Percentiles rank a stretch among this genome's conserved stretches.
These are phyloP conservation scores for Solanum etuberosum DNA, from an alignment of 257 asterid genomes.

Conservation along the genomic window DNA sequence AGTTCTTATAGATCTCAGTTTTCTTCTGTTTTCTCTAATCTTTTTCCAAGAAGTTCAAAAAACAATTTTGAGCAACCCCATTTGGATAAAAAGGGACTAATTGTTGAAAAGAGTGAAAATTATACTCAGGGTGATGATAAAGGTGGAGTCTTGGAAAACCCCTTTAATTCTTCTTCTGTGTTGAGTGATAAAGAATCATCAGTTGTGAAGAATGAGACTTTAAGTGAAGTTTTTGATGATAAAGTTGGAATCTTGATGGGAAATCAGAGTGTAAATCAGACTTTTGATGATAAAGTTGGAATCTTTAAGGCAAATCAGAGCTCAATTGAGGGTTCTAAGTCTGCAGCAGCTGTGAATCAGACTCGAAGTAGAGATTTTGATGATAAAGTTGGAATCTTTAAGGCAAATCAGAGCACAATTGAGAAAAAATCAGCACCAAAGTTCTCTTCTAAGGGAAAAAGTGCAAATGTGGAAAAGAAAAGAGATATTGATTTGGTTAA, in stretches of 20 bases:
- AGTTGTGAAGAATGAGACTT: slow-evolving; percentile 11
- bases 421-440: slow-evolving; percentile 14
- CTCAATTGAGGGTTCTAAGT: slow-evolving; percentile 6
- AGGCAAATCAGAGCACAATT: slow-evolving; percentile 20
- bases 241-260: slow-evolving; percentile 24
- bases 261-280: slow-evolving; percentile 33
- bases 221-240: slow-evolving; percentile 6
- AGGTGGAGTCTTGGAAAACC: slow-evolving; percentile 12
- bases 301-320: slow-evolving; percentile 26
- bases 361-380: slow-evolving; percentile 9
- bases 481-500: slow-evolving; percentile 35
- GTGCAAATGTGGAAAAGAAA: not conserved
- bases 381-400: slow-evolving; percentile 22
- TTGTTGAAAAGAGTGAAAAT: not conserved
- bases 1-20: not conserved
- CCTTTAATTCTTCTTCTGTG: slow-evolving; percentile 10
- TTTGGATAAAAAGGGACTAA: slow-evolving; percentile 2
- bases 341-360: slow-evolving; percentile 24
- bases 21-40: slow-evolving; percentile 14
- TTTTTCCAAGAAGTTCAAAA: slow-evolving; percentile 19
- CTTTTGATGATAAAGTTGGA: slow-evolving; percentile 20
- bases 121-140: slow-evolving; percentile 6
- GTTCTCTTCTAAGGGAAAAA: slow-evolving; percentile 3
- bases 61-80: not conserved
- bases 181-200: slow-evolving; percentile 4